These are phyloP conservation scores for Arthroderma sp. DNA, from an alignment of 2,329 filamentous ascomycete genomes.

Conservation along the genomic window DNA sequence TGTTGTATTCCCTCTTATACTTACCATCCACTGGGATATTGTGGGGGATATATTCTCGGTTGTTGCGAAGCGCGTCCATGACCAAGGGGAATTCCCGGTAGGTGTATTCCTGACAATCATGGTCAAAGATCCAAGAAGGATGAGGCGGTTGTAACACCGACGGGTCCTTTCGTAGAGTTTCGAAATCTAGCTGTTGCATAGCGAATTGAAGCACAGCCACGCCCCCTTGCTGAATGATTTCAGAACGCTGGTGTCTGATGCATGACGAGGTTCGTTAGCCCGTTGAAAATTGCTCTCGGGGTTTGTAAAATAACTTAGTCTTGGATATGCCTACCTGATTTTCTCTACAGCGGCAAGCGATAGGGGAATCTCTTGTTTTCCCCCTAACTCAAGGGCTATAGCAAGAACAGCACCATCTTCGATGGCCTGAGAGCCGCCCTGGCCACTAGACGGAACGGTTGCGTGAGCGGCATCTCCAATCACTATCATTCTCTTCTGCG, in stretches of 20 bases:
- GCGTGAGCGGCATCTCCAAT: conserved; percentile 46
- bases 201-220: conserved; percentile 3
- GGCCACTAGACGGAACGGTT: conserved; percentile 45
- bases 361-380: conserved; percentile 3
- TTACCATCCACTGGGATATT: conserved; percentile 10
- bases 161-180: conserved; percentile 8
- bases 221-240: conserved; percentile 3
- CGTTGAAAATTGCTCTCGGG: not conserved
- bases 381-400: conserved; percentile 15
- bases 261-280: not conserved
- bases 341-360: conserved; percentile 3
- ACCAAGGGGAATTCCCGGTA: conserved; percentile 7
- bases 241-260: conserved; percentile 1
- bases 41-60: conserved; percentile 6
- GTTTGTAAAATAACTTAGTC: too few relatives aligned
- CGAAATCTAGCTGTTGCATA: conserved; percentile 6
- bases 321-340: conserved; percentile 2
- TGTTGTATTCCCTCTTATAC: conserved; percentile 6
- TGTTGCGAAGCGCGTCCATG: conserved; percentile 3
- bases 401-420: conserved; percentile 44
- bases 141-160: conserved; percentile 5
- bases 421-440: conserved; percentile 48
- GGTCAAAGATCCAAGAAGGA: conserved; percentile 10
- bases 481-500: conserved; percentile 14
- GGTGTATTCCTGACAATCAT: conserved; percentile 10